Percentiles rank a stretch among this genome's conserved stretches.
These are phyloP conservation scores for Ilyonectria mors-panacis DNA, from an alignment of 2,329 filamentous ascomycete genomes.

Conservation along the genomic window DNA sequence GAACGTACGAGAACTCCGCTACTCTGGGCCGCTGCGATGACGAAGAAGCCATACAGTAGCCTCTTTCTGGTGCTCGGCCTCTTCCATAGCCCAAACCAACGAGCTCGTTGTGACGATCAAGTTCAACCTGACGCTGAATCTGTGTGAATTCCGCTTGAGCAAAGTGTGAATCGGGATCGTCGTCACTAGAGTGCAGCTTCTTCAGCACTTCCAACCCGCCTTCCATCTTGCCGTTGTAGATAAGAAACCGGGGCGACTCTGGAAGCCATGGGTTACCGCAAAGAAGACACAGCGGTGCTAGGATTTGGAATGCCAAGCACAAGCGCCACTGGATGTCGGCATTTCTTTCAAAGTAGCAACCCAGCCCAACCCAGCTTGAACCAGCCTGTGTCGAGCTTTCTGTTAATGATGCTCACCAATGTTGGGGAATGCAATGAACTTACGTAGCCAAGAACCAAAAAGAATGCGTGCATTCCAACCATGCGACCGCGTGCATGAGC, in stretches of 20 bases:
- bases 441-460: slow-evolving; percentile 11
- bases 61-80: slow-evolving; percentile 1
- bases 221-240: not conserved
- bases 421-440: not conserved
- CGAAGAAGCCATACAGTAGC: not conserved
- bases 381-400: not conserved
- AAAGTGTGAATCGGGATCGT: not conserved
- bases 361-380: not conserved
- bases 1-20: slow-evolving; percentile 3
- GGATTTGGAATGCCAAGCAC: slow-evolving; percentile 8
- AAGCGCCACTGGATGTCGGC: slow-evolving; percentile 9
- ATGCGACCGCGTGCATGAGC: not conserved
- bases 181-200: not conserved
- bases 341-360: slow-evolving; percentile 3
- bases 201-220: not conserved
- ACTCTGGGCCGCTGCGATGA: slow-evolving; percentile 1
- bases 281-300: not conserved
- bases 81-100: not conserved
- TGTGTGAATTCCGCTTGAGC: not conserved
- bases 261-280: not conserved
- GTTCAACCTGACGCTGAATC: not conserved
- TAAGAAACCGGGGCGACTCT: slow-evolving; percentile 4
- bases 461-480: slow-evolving; percentile 11
- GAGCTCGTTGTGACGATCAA: slow-evolving; percentile 2
- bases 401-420: not conserved